A percentile compares a stretch with the other conserved stretches of the same genome.
Evolutionary conservation across 2,329 filamentous ascomycete species (phyloP).

Genomic region (Alternaria gansuensis): DNA sequence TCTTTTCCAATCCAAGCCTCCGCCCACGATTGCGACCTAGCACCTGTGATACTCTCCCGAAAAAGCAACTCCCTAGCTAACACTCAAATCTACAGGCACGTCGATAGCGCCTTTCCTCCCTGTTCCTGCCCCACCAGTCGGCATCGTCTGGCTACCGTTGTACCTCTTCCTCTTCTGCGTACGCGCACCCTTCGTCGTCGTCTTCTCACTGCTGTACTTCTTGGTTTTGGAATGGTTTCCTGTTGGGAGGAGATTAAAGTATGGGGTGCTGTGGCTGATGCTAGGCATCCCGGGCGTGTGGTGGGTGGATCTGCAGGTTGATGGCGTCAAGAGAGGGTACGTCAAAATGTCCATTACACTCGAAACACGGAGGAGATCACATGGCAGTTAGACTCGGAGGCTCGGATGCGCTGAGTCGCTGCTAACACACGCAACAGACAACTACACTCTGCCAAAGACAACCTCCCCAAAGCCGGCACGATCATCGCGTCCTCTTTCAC

Average conservation of each 20-base stretch:
- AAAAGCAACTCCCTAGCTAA: slow-evolving; percentile 23
- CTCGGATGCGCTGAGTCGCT: not conserved
- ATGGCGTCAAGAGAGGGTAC: slow-evolving; percentile 90
- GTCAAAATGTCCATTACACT: slow-evolving; percentile 28
- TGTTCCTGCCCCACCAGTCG: slow-evolving; percentile 71
- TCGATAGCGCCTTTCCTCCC: slow-evolving; percentile 97
- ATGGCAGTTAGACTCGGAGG: not conserved
- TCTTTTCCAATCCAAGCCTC: too few relatives aligned
- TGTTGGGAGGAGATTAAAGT: slow-evolving; percentile 73
- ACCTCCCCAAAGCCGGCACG: slow-evolving; percentile 79
- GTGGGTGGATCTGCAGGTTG: slow-evolving; percentile 99
- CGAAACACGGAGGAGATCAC: not conserved
- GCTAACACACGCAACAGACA: slow-evolving; percentile 26
- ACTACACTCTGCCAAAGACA: slow-evolving; percentile 52
- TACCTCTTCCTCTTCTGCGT: slow-evolving; percentile 79
- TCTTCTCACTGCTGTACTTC: slow-evolving; percentile 76
- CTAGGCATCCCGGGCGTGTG: slow-evolving; percentile 91
- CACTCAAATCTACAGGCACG: slow-evolving; percentile 70
- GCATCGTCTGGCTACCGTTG: slow-evolving; percentile 67
- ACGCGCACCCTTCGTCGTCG: slow-evolving; percentile 79
- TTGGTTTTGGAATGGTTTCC: slow-evolving; percentile 83
- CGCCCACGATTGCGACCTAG: not conserved
- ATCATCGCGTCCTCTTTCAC: slow-evolving; percentile 92
- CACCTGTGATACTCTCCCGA: not conserved
- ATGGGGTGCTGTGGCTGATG: slow-evolving; percentile 86